Percentiles rank a stretch among this genome's conserved stretches.
phyloP scores from a whole-genome alignment of 768 basidiomycete genomes.

The Pulveroboletus sp. region DNA sequence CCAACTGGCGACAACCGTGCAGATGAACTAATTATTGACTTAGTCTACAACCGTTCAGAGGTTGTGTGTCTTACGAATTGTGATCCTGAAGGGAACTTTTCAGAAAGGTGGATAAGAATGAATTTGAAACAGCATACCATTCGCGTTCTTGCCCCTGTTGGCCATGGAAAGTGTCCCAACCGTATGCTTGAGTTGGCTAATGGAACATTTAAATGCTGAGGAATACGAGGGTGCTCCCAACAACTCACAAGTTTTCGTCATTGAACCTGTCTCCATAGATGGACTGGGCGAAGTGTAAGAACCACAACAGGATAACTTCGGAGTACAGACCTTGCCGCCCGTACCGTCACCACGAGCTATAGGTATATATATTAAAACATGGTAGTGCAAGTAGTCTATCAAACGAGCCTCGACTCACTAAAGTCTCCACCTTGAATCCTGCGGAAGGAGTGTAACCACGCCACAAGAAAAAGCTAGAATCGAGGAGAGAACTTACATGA shows the following conservation, averaged over 20 bases:
- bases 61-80: slow-evolving; percentile 65
- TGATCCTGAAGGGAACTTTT: slow-evolving; percentile 49
- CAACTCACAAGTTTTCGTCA: slow-evolving; percentile 90
- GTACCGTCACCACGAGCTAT: slow-evolving; percentile 82
- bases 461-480: too few relatives aligned
- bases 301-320: neutral
- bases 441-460: neutral
- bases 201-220: neutral
- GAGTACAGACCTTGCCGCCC: slow-evolving; percentile 69
- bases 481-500: slow-evolving; percentile 60
- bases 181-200: slow-evolving; percentile 95
- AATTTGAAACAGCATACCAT: slow-evolving; percentile 49
- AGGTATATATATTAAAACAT: too few relatives aligned
- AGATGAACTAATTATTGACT: slow-evolving; percentile 70
- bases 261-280: slow-evolving; percentile 89
- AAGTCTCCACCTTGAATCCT: slow-evolving; percentile 99
- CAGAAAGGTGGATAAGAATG: neutral
- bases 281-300: slow-evolving; percentile 43
- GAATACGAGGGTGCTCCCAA: neutral
- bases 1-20: slow-evolving; percentile 83
- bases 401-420: slow-evolving; percentile 49
- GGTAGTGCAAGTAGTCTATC: slow-evolving; percentile 14
- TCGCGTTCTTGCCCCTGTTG: slow-evolving; percentile 89
- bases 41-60: neutral
- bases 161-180: slow-evolving; percentile 93